Base-by-base conservation (phyloP, 2,329 filamentous ascomycete genomes). In the Paecilomyces formosus region DNA sequence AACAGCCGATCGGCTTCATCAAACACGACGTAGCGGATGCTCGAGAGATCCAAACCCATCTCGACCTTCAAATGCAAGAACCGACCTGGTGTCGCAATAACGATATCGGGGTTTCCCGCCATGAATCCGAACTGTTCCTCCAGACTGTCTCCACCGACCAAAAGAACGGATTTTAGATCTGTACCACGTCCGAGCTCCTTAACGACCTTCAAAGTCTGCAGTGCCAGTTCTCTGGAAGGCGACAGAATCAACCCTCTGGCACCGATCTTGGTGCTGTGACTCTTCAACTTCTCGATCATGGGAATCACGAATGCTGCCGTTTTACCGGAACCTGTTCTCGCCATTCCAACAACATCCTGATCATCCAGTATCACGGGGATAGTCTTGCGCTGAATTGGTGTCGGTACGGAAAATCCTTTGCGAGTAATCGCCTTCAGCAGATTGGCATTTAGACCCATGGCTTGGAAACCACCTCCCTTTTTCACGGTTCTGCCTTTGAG, bases 301-400 rank as follows among this genome's bases (percentile, higher is more conserved):
- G 94, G 94, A 63, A 99, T 95, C 26, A 97, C 92, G 74, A 99
- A 99, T 22, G 94, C 94, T 1, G 92, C 94, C 1, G 95, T 99
- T 80, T 99, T 99, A 78, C 94, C 94, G 21, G 92, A 97, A 72
- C 94, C 94, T n/a, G 95, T 99, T 64, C 95, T 84, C 7, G 94
- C 94, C 94, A 99, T 99, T 64, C 92, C 95, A 24, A 99, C 93
- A n/a, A 97, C 90, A 81, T 99, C 94, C 76, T 92, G 90, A 57
- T 88, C 85, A 61, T 95, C 89, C 66, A 97, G 81, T 57, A 99
- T 86, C 57, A 97, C 80, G 3, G 94, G 95, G 54, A 99, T 96
- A 1, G 94, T 90, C 76, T 97, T 97, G 65, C 94, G 86, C 78
- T 99, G 94, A 74, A 99, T 99, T 0, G 94, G 94, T 0, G 94